Evolutionary conservation across 495 filamentous ascomycete species (phyloP).

Genomic region (Lophium mytilinum): DNA sequence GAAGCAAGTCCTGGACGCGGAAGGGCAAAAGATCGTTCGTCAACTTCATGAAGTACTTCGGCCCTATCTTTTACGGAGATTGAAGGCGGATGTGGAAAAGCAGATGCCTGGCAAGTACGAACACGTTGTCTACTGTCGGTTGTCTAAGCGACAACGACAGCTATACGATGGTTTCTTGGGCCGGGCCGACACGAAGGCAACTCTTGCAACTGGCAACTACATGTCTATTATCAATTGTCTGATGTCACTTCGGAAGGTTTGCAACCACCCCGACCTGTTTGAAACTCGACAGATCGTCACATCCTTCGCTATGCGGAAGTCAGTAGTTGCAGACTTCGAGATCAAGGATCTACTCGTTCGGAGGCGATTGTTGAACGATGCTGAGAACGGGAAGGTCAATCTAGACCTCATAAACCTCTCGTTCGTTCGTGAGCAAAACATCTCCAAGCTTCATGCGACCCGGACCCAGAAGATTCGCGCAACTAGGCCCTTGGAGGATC

Average conservation of each 20-base stretch:
- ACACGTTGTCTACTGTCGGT: constrained; percentile 86
- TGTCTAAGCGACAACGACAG: constrained; percentile 90
- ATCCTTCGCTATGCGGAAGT: constrained; percentile 85
- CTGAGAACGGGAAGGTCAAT: constrained; percentile 58
- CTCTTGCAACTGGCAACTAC: constrained; percentile 89
- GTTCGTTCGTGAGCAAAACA: constrained; percentile 59
- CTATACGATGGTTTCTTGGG: constrained; percentile 96
- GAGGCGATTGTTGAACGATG: constrained; percentile 54
- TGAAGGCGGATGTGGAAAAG: constrained; percentile 98
- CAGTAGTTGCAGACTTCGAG: constrained; percentile 70
- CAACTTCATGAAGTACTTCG: constrained; percentile 90
- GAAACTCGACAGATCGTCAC: constrained; percentile 97
- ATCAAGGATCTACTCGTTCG: constrained; percentile 66
- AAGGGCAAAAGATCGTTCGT: constrained; percentile 76
- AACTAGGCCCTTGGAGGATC: constrained; percentile 29
- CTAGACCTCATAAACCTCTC: constrained; percentile 75
- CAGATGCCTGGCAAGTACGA: constrained; percentile 99
- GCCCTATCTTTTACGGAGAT: constrained; percentile 81
- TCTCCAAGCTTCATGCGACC: constrained; percentile 34
- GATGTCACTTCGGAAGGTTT: constrained; percentile 96
- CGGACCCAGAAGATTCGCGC: constrained; percentile 34
- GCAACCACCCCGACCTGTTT: constrained; percentile 97
- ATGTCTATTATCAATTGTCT: constrained; percentile 96
- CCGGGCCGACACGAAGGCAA: constrained; percentile 81
- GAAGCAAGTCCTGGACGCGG: constrained; percentile 84